A percentile compares a stretch with the other conserved stretches of the same genome.
These are phyloP conservation scores for Yueomyces sinensis DNA, from an alignment of 805 yeast genomes.

Conservation along the genomic window DNA sequence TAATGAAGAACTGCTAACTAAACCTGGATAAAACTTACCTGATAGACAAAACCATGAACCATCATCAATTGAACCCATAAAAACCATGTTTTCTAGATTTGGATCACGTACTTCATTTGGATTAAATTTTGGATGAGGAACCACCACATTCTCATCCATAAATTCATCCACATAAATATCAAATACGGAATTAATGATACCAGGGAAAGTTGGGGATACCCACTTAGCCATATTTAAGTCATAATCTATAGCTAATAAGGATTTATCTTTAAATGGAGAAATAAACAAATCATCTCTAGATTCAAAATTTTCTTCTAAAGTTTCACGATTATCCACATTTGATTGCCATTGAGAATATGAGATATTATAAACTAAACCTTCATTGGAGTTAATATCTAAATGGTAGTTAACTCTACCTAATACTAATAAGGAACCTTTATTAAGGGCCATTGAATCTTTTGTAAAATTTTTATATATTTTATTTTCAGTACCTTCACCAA, in stretches of 20 bases:
- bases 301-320: conserved; percentile 34
- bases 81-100: conserved; percentile 35
- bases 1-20: conserved; percentile 67
- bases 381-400: conserved; percentile 61
- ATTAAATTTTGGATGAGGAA: conserved; percentile 53
- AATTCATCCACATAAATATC: conserved; percentile 40
- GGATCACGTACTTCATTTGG: conserved; percentile 11
- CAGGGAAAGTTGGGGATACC: conserved; percentile 55
- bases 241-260: conserved; percentile 63
- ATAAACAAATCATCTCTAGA: conserved; percentile 66
- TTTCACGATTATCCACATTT: conserved; percentile 56
- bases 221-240: conserved; percentile 63
- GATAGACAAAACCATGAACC: conserved; percentile 85
- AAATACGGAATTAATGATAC: conserved; percentile 63
- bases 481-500: conserved; percentile 38
- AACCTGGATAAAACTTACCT: conserved; percentile 59
- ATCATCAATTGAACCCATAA: conserved; percentile 47
- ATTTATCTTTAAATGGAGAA: conserved; percentile 72
- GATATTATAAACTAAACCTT: conserved; percentile 68
- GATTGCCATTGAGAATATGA: conserved; percentile 88
- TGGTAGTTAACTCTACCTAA: conserved; percentile 66
- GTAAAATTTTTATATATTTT: conserved; percentile 8
- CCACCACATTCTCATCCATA: conserved; percentile 30
- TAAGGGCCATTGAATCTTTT: conserved; percentile 9
- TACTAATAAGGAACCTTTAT: conserved; percentile 29